A percentile compares a stretch with the other conserved stretches of the same genome.
Conservation (phyloP, 768 basidiomycete genomes). For the Leucogyrophana mollusca region DNA sequence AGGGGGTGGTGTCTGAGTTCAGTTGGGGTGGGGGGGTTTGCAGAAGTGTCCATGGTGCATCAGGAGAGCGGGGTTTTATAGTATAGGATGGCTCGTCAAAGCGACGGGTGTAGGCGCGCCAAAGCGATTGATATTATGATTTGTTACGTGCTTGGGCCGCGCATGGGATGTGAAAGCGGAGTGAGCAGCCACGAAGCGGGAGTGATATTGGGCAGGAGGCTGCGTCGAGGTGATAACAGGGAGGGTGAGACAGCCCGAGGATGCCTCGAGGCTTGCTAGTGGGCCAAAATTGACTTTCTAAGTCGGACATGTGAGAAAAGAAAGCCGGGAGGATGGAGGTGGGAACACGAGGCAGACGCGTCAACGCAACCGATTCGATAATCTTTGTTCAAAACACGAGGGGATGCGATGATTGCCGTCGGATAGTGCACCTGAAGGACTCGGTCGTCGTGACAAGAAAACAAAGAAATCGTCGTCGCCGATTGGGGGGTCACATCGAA, state of each 20-base stretch:
- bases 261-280: not conserved
- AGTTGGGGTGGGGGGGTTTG: no score
- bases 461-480: no score
- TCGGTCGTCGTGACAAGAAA: slow-evolving; percentile 3
- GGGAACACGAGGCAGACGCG: not conserved
- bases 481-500: not conserved
- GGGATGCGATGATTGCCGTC: slow-evolving; percentile 10
- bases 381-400: not conserved
- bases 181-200: not conserved
- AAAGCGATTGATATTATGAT: not conserved
- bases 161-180: not conserved
- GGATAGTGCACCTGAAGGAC: slow-evolving; percentile 3
- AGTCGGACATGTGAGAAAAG: not conserved
- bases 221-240: not conserved
- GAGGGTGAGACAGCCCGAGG: not conserved
- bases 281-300: not conserved
- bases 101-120: not conserved
- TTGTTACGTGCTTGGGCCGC: not conserved
- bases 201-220: not conserved
- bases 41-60: not conserved
- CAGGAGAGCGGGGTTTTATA: slow-evolving; percentile 3
- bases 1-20: no score
- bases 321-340: not conserved
- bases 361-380: not conserved
- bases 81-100: not conserved